Conservation (phyloP, 345 rosid genomes). For the Sisymbrium irio region DNA sequence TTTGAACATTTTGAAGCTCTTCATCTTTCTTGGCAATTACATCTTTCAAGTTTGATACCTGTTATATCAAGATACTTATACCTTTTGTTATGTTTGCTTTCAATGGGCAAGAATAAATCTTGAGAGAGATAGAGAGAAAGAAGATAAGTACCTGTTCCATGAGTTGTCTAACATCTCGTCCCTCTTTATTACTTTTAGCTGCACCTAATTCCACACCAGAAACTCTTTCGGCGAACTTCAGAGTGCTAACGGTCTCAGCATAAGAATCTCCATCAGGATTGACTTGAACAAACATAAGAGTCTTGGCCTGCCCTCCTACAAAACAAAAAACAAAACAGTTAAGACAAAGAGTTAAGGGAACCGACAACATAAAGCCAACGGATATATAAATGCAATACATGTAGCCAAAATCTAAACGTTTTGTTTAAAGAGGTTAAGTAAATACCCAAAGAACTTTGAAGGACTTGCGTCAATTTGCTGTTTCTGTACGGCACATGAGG, state of each 20-base stretch:
- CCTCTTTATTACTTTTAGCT: slow-evolving; percentile 87
- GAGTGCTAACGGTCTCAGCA: slow-evolving; percentile 85
- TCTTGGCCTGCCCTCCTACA: slow-evolving; percentile 96
- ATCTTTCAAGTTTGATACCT: slow-evolving; percentile 82
- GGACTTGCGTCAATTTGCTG: slow-evolving; percentile 97
- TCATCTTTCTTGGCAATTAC: slow-evolving; percentile 68
- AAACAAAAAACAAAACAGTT: not conserved
- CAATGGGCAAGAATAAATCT: not conserved
- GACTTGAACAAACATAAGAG: slow-evolving; percentile 96
- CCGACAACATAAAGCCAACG: slow-evolving; percentile 8
- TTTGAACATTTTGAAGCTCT: slow-evolving; percentile 67
- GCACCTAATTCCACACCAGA: slow-evolving; percentile 98
- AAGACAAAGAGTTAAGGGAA: not conserved
- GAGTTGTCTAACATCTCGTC: slow-evolving; percentile 82
- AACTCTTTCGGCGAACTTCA: slow-evolving; percentile 95
- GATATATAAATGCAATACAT: not conserved
- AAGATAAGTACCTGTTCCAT: slow-evolving; percentile 69
- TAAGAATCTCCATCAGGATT: slow-evolving; percentile 91
- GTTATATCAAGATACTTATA: slow-evolving; percentile 21
- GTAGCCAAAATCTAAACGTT: not conserved
- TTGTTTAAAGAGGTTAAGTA: not conserved
- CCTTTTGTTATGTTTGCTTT: not conserved
- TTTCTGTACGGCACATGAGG: slow-evolving; percentile 91
- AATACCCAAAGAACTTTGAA: slow-evolving; percentile 93
- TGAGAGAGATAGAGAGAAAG: not conserved